phyloP scores from a whole-genome alignment of 2,329 filamentous ascomycete genomes.

The Aspergillus sp. region DNA sequence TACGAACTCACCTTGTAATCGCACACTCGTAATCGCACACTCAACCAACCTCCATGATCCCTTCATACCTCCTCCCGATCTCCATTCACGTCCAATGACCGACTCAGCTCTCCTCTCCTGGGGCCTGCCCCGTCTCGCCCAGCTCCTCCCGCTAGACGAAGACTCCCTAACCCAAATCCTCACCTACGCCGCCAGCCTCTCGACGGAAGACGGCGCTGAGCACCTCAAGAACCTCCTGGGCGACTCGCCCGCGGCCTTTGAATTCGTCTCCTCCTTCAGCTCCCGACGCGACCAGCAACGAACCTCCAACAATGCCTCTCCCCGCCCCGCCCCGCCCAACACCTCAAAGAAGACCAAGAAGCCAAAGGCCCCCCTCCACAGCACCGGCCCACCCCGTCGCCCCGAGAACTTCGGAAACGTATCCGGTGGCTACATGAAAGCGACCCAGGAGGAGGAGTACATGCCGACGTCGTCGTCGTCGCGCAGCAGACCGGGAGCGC shows the following conservation, averaged over 20 bases:
- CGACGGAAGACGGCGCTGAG: slow-evolving; percentile 73
- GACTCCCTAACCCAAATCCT: slow-evolving; percentile 81
- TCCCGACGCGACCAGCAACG: slow-evolving; percentile 47
- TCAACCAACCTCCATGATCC: too few species aligned
- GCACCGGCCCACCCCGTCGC: slow-evolving; percentile 58
- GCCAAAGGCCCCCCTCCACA: slow-evolving; percentile 62
- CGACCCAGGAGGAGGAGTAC: slow-evolving; percentile 68
- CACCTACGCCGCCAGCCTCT: slow-evolving; percentile 74
- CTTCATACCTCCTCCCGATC: neutral
- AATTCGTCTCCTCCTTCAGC: slow-evolving; percentile 75
- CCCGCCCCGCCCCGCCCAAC: neutral
- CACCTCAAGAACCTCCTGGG: slow-evolving; percentile 88
- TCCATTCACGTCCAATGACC: slow-evolving; percentile 21
- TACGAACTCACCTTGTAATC: neutral
- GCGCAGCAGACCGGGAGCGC: neutral
- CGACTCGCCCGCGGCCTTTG: slow-evolving; percentile 71
- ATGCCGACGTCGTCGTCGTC: slow-evolving; percentile 50
- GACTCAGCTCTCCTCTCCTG: slow-evolving; percentile 45
- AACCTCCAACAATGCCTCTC: neutral
- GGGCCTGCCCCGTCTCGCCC: slow-evolving; percentile 70
- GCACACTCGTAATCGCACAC: neutral
- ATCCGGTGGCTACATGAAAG: slow-evolving; percentile 74
- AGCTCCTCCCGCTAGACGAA: slow-evolving; percentile 80
- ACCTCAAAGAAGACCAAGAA: slow-evolving; percentile 49
- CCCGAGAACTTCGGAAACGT: slow-evolving; percentile 64